Percentiles rank a stretch among this genome's conserved stretches.
These are phyloP conservation scores for Stephania yunnanensis DNA, from an alignment of 164 flowering plant genomes.

Conservation along the genomic window DNA sequence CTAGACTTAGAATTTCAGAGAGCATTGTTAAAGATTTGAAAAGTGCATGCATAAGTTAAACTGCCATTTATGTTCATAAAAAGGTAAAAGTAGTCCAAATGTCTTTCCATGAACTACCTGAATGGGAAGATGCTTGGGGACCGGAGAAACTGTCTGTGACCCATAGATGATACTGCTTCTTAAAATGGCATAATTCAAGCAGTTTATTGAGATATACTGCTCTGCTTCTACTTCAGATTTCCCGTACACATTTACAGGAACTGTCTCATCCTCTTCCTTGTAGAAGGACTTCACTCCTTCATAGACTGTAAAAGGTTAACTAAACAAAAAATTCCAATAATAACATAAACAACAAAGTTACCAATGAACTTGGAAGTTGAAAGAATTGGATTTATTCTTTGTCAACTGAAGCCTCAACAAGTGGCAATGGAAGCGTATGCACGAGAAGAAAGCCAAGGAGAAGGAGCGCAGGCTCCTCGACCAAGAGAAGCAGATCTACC, in stretches of 20 bases:
- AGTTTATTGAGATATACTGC: conserved; percentile 48
- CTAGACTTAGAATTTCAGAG: no score
- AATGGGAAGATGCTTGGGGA: conserved; percentile 81
- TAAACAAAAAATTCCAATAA: no score
- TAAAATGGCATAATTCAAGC: conserved; percentile 70
- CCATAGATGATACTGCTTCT: conserved; percentile 96
- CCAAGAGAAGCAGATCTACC: conserved; percentile 84
- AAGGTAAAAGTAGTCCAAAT: background rate
- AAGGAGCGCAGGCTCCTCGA: conserved; percentile 74
- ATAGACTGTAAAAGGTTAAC: conserved; percentile 52
- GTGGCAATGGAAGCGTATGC: conserved; percentile 98
- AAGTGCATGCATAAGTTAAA: background rate
- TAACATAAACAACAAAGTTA: no score
- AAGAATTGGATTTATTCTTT: no score
- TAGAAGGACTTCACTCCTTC: conserved; percentile 89
- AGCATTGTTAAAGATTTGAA: no score
- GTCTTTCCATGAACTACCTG: conserved; percentile 41
- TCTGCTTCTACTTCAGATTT: conserved; percentile 89
- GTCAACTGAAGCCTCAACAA: conserved; percentile 56
- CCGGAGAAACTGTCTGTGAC: conserved; percentile 74
- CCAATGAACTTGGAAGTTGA: no score
- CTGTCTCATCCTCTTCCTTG: conserved; percentile 81
- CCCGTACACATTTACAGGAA: conserved; percentile 86
- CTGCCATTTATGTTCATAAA: background rate
- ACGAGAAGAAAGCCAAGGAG: conserved; percentile 87